Percentiles rank a stretch among this genome's conserved stretches.
Conservation (phyloP, 1,139 yeast genomes). For the Candida glucosophila region DNA sequence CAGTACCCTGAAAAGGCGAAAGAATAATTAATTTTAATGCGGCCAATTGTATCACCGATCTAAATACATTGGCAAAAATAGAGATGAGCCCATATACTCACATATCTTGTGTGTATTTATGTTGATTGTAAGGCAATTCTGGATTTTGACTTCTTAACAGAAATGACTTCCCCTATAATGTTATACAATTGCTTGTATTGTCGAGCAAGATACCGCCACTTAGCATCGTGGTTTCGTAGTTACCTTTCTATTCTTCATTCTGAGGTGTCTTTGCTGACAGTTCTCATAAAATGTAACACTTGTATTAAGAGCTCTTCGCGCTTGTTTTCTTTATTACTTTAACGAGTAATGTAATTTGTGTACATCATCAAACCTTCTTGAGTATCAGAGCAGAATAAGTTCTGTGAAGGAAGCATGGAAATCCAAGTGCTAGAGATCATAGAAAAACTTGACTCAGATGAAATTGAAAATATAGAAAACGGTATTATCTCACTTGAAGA, state of each 20-base stretch:
- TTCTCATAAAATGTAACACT: no score
- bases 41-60: slow-evolving; percentile 76
- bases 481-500: slow-evolving; percentile 13
- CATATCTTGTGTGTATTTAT: slow-evolving; percentile 45
- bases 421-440: slow-evolving; percentile 9
- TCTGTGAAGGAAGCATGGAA: slow-evolving; percentile 10
- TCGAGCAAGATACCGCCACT: slow-evolving; percentile 73
- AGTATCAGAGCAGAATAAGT: no score
- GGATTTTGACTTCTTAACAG: slow-evolving; percentile 16
- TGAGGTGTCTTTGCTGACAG: no score
- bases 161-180: slow-evolving; percentile 78
- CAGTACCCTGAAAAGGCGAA: slow-evolving; percentile 81
- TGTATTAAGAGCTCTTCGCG: no score
- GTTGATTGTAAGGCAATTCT: slow-evolving; percentile 17
- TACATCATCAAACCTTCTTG: no score
- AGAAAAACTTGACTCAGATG: slow-evolving; percentile 10
- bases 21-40: slow-evolving; percentile 74
- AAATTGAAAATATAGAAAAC: slow-evolving; percentile 3
- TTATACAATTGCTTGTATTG: slow-evolving; percentile 72
- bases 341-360: no score
- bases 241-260: no score
- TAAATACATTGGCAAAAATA: slow-evolving; percentile 66
- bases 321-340: no score
- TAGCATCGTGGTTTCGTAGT: no score
- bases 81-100: slow-evolving; percentile 80